phyloP scores from a whole-genome alignment of 2,329 filamentous ascomycete species.

The Ceratocystis papillata region DNA sequence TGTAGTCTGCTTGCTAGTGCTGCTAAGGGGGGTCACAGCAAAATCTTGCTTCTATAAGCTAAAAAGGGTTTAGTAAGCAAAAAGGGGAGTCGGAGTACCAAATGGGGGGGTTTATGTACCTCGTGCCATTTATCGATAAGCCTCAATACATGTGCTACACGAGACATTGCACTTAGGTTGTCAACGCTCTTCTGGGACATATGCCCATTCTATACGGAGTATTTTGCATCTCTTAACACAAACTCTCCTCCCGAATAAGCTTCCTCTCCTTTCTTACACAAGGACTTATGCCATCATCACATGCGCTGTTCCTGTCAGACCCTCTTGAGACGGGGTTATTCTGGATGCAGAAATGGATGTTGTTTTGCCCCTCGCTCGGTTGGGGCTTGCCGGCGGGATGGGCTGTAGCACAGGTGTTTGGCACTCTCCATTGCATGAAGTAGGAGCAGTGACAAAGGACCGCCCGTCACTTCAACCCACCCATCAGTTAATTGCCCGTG shows the following conservation, averaged over 20 bases:
- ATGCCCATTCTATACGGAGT: background rate
- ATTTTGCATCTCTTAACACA: background rate
- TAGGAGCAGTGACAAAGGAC: background rate
- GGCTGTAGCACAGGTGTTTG: background rate
- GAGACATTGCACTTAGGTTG: background rate
- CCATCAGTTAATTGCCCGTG: background rate
- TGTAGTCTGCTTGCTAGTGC: too few species aligned
- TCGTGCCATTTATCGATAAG: too few species aligned
- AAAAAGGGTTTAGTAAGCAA: too few species aligned
- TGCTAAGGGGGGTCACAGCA: too few species aligned
- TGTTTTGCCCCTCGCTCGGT: background rate
- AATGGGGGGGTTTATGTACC: too few species aligned
- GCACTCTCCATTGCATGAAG: background rate
- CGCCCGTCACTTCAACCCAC: too few species aligned
- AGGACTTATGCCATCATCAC: background rate
- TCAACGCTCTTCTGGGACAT: background rate
- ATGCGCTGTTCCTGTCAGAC: background rate
- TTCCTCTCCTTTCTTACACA: background rate
- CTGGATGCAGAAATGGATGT: background rate
- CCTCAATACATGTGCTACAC: too few species aligned
- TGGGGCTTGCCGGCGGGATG: background rate
- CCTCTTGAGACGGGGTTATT: background rate
- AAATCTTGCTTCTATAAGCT: too few species aligned
- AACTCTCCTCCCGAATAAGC: too few species aligned
- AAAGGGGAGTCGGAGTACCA: too few species aligned